phyloP scores from a whole-genome alignment of 2,329 filamentous ascomycete species.

The Parastagonospora nodorum region DNA sequence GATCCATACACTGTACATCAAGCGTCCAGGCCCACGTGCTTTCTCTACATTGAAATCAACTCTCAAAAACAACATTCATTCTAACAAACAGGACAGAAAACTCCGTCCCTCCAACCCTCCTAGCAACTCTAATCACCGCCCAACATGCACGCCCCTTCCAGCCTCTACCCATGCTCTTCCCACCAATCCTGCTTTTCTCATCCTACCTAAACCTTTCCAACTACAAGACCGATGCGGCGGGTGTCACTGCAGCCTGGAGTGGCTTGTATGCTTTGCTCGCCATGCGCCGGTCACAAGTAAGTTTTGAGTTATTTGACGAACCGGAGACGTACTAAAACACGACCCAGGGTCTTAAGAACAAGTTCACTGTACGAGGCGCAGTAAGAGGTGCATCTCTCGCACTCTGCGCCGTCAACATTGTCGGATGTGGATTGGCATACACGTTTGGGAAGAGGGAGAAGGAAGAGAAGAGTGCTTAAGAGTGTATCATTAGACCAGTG shows the following conservation, averaged over 20 bases:
- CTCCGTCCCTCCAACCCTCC: conserved; percentile 66
- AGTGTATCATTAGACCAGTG: too few relatives aligned
- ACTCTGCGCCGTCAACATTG: conserved; percentile 57
- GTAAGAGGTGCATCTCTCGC: conserved; percentile 59
- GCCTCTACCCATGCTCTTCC: conserved; percentile 68
- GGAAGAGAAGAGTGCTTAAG: conserved; percentile 23
- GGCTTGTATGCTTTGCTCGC: conserved; percentile 69
- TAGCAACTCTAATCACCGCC: conserved; percentile 69
- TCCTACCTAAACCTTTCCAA: conserved; percentile 68
- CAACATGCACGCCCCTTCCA: conserved; percentile 71
- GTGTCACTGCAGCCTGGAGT: conserved; percentile 68
- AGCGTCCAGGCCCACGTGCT: conserved; percentile 1
- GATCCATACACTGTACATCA: too few relatives aligned
- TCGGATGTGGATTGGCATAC: conserved; percentile 59
- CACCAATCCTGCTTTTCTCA: conserved; percentile 68
- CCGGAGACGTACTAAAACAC: background rate
- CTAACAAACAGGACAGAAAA: conserved; percentile 55
- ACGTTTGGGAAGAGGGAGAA: conserved; percentile 53
- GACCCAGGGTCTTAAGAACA: conserved; percentile 49
- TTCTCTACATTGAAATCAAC: too few relatives aligned
- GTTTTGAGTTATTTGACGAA: background rate
- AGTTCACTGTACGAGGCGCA: conserved; percentile 57
- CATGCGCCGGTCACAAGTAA: conserved; percentile 58
- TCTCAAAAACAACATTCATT: background rate
- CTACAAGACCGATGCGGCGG: conserved; percentile 67